Base-by-base conservation (phyloP, 768 basidiomycete genomes). In the Pseudohyphozyma bogoriensis region DNA sequence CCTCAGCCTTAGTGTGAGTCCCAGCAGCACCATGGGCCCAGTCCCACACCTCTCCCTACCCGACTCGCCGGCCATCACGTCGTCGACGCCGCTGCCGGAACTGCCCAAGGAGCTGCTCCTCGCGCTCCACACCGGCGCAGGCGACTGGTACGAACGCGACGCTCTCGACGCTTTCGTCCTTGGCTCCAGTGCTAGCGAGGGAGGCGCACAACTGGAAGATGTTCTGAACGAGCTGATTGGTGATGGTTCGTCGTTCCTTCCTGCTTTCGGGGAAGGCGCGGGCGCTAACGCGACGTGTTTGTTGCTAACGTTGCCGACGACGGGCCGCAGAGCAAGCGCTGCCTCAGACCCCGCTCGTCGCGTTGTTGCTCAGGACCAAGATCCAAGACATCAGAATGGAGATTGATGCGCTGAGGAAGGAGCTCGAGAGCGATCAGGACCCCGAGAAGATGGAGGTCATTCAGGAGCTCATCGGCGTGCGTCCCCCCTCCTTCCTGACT, bases 391-490 rank as follows among this genome's bases (percentile, higher is more conserved):
- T 93, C 32, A 83, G 85, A 70, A 75, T 76, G 24, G 87, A 92
- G 75, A 85, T 95, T 46, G 78, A 83, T 54, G 63, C 74, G 13
- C 77, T 96, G 56, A 81, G 84, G 62, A 77, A 74, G 29, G 83
- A 88, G 71, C 75, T 96, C 56, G 78, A 79, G 66, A 76, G 74
- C 16, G 86, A 87, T 66, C 90, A 93, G 72, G 86, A 91, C 74
- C 87, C 86, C n/a, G 81, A 82, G 56, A 79, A 83, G 67, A 91
- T 97, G 86, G 83, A 85, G 56, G 76, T 84, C 54, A 90, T 95
- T 35, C 95, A 97, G 73, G 89, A 89, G 73, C 89, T 95, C 82
- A 96, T 99, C 56, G 90, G 86, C 26, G 93, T 96, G 65, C 59
- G 82, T 72, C 13, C 36, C 3, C 42, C 16, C n/a, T n/a, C n/a